These are phyloP conservation scores for Tripidium arundinaceum DNA, from an alignment of 202 grass and related monocot genomes.

Conservation along the genomic window DNA sequence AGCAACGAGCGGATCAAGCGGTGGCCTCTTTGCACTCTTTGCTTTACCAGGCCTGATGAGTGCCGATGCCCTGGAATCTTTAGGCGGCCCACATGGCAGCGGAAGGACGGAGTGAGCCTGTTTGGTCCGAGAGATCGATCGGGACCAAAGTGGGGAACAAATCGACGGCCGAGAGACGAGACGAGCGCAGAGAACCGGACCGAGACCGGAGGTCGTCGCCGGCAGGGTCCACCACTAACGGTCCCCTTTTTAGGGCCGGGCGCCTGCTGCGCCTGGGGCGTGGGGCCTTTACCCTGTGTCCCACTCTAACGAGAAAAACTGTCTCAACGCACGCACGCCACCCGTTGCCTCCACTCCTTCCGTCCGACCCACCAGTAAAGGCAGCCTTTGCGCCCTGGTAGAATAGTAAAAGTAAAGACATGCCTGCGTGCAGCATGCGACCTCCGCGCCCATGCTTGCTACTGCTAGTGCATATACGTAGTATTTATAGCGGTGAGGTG, in stretches of 20 bases:
- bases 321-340: conserved; percentile 33
- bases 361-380: conserved; percentile 8
- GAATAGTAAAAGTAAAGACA: conserved; percentile 14
- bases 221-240: conserved; percentile 31
- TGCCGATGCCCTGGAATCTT: neutral
- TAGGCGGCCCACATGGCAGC: conserved; percentile 8
- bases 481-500: conserved; percentile 23
- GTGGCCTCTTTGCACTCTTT: neutral
- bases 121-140: too few relatives aligned
- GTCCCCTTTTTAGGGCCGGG: conserved; percentile 10
- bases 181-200: too few relatives aligned
- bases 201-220: neutral
- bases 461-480: too few relatives aligned
- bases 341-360: too few relatives aligned
- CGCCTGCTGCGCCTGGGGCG: neutral
- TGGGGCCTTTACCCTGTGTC: conserved; percentile 35
- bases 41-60: neutral
- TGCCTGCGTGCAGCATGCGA: neutral
- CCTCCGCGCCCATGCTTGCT: neutral
- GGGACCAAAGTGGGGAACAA: neutral
- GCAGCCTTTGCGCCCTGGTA: neutral
- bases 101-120: neutral
- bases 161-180: neutral
- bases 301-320: conserved; percentile 61
- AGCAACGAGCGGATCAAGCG: neutral